Base-by-base conservation (phyloP, 768 basidiomycete genomes). In the Mycena polygramma region DNA sequence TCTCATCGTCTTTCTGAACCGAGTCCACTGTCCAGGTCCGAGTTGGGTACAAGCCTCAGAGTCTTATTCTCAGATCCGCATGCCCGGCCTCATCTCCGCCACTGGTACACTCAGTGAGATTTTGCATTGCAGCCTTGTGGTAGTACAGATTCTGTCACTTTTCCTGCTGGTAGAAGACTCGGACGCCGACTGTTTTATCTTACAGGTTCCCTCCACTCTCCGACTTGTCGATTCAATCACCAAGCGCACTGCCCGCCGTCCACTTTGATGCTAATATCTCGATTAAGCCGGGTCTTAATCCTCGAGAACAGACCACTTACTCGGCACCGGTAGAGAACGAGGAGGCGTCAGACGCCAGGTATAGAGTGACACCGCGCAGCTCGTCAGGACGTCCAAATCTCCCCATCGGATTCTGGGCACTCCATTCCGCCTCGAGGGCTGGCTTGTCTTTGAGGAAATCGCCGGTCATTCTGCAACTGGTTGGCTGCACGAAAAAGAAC, bases 331-430 rank as follows among this genome's bases (percentile, higher is more conserved):
- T 93, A 74, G 89, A 91, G 77, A 89, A 94, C 11, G 87, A 90
- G 6, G 89, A 90, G n/a, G 89, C 91, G 68, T 92, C 90, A 49
- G 87, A 87, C 15, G 90, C 89, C 0, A 93, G 83, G 89, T 91
- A 94, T 0, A 88, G 77, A 19, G 87, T 85, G 0, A 89, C 90
- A 0, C 92, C 92, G 0, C 92, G 83, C 74, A 94, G 76, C 78
- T 94, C 93, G 73, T 92, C 90, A 0, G 91, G 87, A 4, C 85
- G 81, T 6, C 91, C 93, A 6, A 94, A 82, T 13, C 92, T 84
- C 0, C 89, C 89, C 15, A 93, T 76, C 0, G 92, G 92, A 73
- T 92, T 93, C 77, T 82, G 79, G 9, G 81, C 71, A 22, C 88
- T 85, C 90, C 90, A 91, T 71, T 87, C 83, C n/a, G 82, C 83